phyloP scores from a whole-genome alignment of 2,329 filamentous ascomycete genomes.

The Curvularia spicifera region DNA sequence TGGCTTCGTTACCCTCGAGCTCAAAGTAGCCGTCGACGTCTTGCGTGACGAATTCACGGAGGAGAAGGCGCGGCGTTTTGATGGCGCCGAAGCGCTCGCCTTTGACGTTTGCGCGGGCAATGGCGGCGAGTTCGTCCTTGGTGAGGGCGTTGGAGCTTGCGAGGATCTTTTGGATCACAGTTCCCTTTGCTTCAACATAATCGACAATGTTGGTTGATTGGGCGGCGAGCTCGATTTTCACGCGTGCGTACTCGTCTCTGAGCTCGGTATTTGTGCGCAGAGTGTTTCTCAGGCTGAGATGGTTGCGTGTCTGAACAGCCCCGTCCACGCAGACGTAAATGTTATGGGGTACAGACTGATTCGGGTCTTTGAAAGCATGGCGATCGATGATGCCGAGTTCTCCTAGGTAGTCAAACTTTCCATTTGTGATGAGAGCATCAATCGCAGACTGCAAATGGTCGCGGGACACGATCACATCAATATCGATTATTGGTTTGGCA shows the following conservation, averaged over 20 bases:
- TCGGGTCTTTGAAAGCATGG: conserved; percentile 43
- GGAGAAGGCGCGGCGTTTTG: conserved; percentile 30
- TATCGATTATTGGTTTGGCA: conserved; percentile 50
- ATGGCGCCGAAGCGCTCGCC: conserved; percentile 25
- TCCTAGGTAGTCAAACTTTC: conserved; percentile 46
- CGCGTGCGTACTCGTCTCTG: conserved; percentile 37
- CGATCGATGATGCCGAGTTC: conserved; percentile 48
- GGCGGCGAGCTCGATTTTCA: conserved; percentile 33
- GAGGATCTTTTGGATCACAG: conserved; percentile 32
- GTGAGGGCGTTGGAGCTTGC: conserved; percentile 18
- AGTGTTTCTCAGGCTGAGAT: conserved; percentile 48
- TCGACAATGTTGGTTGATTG: conserved; percentile 26
- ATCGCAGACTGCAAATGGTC: conserved; percentile 35
- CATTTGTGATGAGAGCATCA: conserved; percentile 38
- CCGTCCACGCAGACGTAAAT: conserved; percentile 49
- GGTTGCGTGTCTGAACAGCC: conserved; percentile 45
- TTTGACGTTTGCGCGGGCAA: conserved; percentile 26
- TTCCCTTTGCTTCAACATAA: conserved; percentile 32
- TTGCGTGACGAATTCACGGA: conserved; percentile 36
- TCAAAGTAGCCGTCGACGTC: conserved; percentile 33
- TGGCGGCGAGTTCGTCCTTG: conserved; percentile 28
- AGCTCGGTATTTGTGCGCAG: conserved; percentile 40
- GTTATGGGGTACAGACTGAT: conserved; percentile 38
- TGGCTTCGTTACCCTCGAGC: conserved; percentile 34
- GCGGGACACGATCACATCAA: conserved; percentile 44